phyloP scores from a whole-genome alignment of 2,329 filamentous ascomycete species.

The Alternaria panax region DNA sequence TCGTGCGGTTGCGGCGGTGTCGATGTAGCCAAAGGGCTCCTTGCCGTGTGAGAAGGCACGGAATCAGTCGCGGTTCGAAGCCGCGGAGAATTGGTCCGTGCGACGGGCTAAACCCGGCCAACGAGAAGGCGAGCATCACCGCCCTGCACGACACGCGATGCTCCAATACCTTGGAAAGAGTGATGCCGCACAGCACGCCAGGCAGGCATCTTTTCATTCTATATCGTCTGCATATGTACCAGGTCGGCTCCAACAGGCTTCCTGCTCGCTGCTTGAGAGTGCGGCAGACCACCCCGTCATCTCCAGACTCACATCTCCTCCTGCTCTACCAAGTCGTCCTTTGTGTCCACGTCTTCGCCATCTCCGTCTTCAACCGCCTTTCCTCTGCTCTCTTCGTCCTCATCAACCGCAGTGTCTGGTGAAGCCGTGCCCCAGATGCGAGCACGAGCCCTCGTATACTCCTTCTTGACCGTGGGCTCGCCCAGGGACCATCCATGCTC shows the following conservation, averaged over 20 bases:
- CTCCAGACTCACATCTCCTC: not conserved
- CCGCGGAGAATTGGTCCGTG: constrained; percentile 19
- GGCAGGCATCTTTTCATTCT: not conserved
- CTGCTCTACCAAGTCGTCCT: not conserved
- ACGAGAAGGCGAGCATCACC: not conserved
- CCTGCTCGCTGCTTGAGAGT: not conserved
- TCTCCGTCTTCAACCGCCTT: not conserved
- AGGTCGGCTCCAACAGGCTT: not conserved
- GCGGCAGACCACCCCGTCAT: not conserved
- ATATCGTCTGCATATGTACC: not conserved
- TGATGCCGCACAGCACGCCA: too few relatives aligned
- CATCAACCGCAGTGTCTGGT: not conserved
- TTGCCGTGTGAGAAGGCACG: constrained; percentile 31
- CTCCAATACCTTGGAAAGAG: not conserved
- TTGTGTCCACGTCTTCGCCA: not conserved
- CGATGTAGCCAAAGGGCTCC: constrained; percentile 24
- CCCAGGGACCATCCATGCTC: constrained; percentile 21
- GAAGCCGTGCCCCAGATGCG: constrained; percentile 15
- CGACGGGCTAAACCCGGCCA: not conserved
- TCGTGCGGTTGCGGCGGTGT: constrained; percentile 7
- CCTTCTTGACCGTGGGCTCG: constrained; percentile 21
- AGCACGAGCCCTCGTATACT: constrained; percentile 15
- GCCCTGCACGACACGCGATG: not conserved
- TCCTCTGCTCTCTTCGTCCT: not conserved
- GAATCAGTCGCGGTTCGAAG: constrained; percentile 14